Evolutionary conservation across 768 basidiomycete species (phyloP).

Genomic region (Tylopilus cervinicoccineus): DNA sequence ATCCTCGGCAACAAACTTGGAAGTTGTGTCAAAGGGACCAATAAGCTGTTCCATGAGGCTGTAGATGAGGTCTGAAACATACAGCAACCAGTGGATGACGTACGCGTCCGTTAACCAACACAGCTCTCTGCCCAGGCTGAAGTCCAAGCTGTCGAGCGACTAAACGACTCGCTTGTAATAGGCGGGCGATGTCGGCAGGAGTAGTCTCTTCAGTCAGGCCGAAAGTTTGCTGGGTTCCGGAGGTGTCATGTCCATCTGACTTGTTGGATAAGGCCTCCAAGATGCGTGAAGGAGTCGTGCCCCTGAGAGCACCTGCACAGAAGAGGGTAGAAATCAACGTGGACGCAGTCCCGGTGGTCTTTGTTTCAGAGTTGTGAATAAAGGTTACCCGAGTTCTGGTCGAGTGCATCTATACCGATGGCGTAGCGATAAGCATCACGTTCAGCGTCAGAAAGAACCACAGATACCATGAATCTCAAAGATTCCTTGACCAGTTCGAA

Average conservation of each 20-base stretch:
- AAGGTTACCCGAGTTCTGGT: slow-evolving; percentile 64
- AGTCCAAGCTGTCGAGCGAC: slow-evolving; percentile 57
- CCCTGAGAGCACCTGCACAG: slow-evolving; percentile 36
- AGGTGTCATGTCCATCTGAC: slow-evolving; percentile 7
- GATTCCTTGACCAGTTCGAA: slow-evolving; percentile 59
- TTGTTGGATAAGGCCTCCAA: slow-evolving; percentile 9
- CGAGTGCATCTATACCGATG: slow-evolving; percentile 36
- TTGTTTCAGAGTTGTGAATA: slow-evolving; percentile 61
- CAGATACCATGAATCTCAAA: slow-evolving; percentile 58
- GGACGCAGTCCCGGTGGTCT: slow-evolving; percentile 29
- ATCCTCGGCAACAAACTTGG: slow-evolving; percentile 66
- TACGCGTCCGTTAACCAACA: slow-evolving; percentile 85
- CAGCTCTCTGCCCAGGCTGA: slow-evolving; percentile 52
- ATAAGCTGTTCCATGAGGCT: slow-evolving; percentile 51
- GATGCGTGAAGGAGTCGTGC: slow-evolving; percentile 11
- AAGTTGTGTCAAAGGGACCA: slow-evolving; percentile 55
- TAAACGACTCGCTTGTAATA: slow-evolving; percentile 45
- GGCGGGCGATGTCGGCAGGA: slow-evolving; percentile 19
- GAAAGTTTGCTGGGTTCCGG: slow-evolving; percentile 38
- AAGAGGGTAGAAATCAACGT: slow-evolving; percentile 50
- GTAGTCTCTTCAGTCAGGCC: slow-evolving; percentile 29
- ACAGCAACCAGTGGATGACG: slow-evolving; percentile 23
- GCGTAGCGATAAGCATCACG: background rate
- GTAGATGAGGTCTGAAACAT: slow-evolving; percentile 1
- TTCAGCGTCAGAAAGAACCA: background rate